Evolutionary conservation across 2,329 filamentous ascomycete genomes (phyloP).

Genomic region (Paecilomyces niveus): DNA sequence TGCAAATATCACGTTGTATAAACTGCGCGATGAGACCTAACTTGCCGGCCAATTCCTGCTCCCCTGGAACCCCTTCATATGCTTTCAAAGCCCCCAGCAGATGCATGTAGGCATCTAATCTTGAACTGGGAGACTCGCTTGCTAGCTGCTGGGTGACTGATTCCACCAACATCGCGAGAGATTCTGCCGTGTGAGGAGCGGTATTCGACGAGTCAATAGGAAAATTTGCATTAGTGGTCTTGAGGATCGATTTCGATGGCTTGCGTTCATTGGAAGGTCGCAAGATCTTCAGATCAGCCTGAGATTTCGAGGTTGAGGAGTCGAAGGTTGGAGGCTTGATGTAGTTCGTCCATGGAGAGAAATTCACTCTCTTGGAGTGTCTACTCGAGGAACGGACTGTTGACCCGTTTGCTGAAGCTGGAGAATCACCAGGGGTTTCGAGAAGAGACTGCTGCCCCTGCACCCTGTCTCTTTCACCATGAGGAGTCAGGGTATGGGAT

Average conservation of each 20-base stretch:
- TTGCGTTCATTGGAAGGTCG: conserved; percentile 45
- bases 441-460: conserved; percentile 25
- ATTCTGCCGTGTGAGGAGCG: conserved; percentile 46
- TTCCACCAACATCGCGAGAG: conserved; percentile 73
- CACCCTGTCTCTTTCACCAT: conserved; percentile 28
- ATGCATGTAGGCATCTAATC: conserved; percentile 79
- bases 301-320: conserved; percentile 22
- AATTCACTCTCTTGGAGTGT: conserved; percentile 53
- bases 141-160: conserved; percentile 76
- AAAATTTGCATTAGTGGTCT: conserved; percentile 47
- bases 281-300: conserved; percentile 40
- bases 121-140: conserved; percentile 62
- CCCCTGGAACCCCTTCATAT: conserved; percentile 74
- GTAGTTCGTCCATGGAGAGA: conserved; percentile 53
- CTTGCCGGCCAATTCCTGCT: conserved; percentile 64
- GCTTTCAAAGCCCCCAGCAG: conserved; percentile 68
- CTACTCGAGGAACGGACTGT: conserved; percentile 28
- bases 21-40: conserved; percentile 72
- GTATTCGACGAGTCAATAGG: conserved; percentile 33
- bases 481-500: conserved; percentile 16
- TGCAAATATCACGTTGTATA: conserved; percentile 71
- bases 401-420: conserved; percentile 32
- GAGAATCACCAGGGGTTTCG: conserved; percentile 37
- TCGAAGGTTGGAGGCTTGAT: conserved; percentile 39
- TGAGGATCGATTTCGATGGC: conserved; percentile 72